Conservation (phyloP, 495 filamentous ascomycete genomes). For the Chlorociboria aeruginascens region DNA sequence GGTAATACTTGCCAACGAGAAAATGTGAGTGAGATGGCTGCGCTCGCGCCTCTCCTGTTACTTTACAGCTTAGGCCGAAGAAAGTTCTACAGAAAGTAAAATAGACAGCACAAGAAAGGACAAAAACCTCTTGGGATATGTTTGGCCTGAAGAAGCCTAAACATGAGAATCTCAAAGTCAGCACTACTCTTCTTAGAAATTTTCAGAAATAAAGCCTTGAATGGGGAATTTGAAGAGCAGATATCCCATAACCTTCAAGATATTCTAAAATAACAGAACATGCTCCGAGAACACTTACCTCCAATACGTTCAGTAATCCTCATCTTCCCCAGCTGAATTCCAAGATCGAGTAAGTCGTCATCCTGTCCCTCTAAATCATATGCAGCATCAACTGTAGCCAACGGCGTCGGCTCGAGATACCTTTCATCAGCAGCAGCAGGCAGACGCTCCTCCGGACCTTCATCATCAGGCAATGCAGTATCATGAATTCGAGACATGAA, state of each 20-base stretch:
- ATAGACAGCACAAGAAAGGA: background rate
- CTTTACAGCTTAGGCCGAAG: too few relatives aligned
- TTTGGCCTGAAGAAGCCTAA: slow-evolving; percentile 38
- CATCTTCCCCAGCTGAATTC: slow-evolving; percentile 57
- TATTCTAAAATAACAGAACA: too few relatives aligned
- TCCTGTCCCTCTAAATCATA: slow-evolving; percentile 44
- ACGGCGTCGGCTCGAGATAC: slow-evolving; percentile 35
- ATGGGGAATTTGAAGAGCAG: too few relatives aligned
- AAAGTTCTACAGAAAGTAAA: too few relatives aligned
- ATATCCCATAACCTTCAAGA: too few relatives aligned
- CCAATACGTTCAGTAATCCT: slow-evolving; percentile 64
- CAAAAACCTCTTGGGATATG: slow-evolving; percentile 52
- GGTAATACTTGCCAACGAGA: too few relatives aligned
- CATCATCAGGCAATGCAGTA: slow-evolving; percentile 30
- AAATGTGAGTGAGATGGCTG: too few relatives aligned
- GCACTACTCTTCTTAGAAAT: too few relatives aligned
- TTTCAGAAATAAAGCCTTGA: too few relatives aligned
- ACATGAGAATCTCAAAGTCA: too few relatives aligned
- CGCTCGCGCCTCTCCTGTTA: too few relatives aligned
- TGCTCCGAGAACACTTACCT: background rate
- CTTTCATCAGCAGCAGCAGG: slow-evolving; percentile 32
- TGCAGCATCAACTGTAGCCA: slow-evolving; percentile 48
- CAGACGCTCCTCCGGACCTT: slow-evolving; percentile 26
- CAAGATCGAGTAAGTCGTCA: slow-evolving; percentile 58
- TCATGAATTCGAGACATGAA: background rate